Conservation (phyloP, 805 yeast species). For the Candida sanyiensis region DNA sequence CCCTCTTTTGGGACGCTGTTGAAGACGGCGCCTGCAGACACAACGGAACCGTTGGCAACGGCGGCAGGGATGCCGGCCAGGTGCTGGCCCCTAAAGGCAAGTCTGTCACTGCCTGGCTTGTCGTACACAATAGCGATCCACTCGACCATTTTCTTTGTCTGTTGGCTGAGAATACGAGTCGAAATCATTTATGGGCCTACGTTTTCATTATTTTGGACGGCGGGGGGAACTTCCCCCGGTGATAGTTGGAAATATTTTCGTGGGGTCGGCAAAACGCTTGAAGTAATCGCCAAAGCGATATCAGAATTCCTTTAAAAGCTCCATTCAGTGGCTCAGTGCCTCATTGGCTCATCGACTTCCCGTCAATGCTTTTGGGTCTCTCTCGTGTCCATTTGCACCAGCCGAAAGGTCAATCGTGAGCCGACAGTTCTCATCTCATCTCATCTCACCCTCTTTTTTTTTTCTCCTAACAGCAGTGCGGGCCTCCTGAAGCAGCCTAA, state of each 20-base stretch:
- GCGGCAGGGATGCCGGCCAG: conserved; percentile 40
- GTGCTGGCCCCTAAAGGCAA: conserved; percentile 47
- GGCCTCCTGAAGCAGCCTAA: too few species aligned
- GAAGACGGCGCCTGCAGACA: conserved; percentile 48
- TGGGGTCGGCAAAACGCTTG: too few species aligned
- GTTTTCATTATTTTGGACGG: background rate
- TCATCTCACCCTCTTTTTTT: too few species aligned
- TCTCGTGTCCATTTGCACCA: too few species aligned
- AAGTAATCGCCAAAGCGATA: too few species aligned
- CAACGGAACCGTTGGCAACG: conserved; percentile 39
- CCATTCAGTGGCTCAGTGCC: too few species aligned
- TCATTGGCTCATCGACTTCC: too few species aligned
- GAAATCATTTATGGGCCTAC: conserved; percentile 9
- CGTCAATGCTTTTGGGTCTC: too few species aligned
- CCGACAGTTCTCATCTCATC: too few species aligned
- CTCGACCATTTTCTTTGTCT: conserved; percentile 39
- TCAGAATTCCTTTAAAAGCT: too few species aligned
- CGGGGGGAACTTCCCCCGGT: background rate
- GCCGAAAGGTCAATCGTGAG: too few species aligned
- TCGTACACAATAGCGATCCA: conserved; percentile 69
- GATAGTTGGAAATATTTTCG: conserved; percentile 1
- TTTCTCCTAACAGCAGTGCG: too few species aligned
- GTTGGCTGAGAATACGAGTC: conserved; percentile 9
- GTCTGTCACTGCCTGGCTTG: conserved; percentile 51
- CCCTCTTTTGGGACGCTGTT: conserved; percentile 38